Evolutionary conservation across 2,329 filamentous ascomycete genomes (phyloP).

Genomic region (Calonectria pseudoturangicola): DNA sequence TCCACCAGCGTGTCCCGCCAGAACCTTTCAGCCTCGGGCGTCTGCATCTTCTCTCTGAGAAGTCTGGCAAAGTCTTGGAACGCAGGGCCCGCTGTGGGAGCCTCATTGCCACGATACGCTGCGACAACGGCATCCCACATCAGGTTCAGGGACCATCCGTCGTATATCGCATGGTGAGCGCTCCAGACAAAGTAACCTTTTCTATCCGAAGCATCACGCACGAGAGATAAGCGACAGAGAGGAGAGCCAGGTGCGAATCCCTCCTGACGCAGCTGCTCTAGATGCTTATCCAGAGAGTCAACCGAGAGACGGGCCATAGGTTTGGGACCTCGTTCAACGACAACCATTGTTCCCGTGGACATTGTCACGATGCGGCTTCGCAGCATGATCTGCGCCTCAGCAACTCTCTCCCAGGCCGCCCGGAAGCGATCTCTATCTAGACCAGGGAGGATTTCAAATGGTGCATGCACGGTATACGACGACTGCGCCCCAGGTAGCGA

Average conservation of each 20-base stretch:
- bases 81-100: background rate
- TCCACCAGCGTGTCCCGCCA: background rate
- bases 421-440: background rate
- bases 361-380: constrained; percentile 2
- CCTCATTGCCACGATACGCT: background rate
- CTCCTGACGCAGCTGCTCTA: background rate
- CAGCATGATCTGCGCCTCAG: background rate
- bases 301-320: background rate
- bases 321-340: constrained; percentile 5
- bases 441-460: background rate
- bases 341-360: background rate
- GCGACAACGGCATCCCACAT: constrained; percentile 4
- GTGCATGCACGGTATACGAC: constrained; percentile 3
- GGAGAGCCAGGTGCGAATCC: background rate
- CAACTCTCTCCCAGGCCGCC: background rate
- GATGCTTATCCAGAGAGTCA: background rate
- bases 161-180: background rate
- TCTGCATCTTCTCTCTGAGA: constrained; percentile 2
- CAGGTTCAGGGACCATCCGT: background rate
- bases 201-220: background rate
- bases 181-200: background rate
- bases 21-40: background rate
- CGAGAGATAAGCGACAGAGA: background rate
- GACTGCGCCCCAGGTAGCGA: background rate
- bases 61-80: background rate